These are phyloP conservation scores for Fragilaria crotonensis DNA, from an alignment of 108 stramenopile species.

Conservation along the genomic window DNA sequence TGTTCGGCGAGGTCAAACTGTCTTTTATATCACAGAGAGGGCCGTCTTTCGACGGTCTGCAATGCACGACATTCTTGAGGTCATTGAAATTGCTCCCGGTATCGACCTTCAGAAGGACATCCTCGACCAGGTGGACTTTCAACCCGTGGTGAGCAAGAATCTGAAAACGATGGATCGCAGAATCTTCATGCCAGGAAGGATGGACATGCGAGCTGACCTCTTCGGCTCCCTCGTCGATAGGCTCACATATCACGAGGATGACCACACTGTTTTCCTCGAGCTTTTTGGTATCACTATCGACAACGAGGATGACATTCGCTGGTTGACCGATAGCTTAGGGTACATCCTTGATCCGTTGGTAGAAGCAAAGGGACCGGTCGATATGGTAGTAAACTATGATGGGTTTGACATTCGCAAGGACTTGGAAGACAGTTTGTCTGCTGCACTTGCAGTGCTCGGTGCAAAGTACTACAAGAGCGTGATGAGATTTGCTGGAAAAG, in stretches of 20 bases:
- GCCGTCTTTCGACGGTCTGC: constrained; percentile 66
- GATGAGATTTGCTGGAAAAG: constrained; percentile 45
- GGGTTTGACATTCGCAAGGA: constrained; percentile 39
- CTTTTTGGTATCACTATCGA: constrained; percentile 51
- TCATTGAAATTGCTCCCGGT: constrained; percentile 81
- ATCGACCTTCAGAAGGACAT: constrained; percentile 72
- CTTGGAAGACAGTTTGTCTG: constrained; percentile 35
- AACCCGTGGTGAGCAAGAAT: constrained; percentile 45
- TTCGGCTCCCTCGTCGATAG: constrained; percentile 49
- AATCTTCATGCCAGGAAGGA: constrained; percentile 46
- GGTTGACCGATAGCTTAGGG: constrained; percentile 32
- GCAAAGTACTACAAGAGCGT: constrained; percentile 37
- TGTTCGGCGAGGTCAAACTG: constrained; percentile 61
- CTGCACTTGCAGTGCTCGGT: constrained; percentile 12
- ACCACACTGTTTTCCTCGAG: constrained; percentile 52
- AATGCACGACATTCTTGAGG: constrained; percentile 43
- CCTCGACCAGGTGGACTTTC: constrained; percentile 71
- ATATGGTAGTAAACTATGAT: constrained; percentile 55
- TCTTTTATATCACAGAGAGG: constrained; percentile 71
- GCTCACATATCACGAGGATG: constrained; percentile 16
- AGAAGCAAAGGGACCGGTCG: constrained; percentile 25
- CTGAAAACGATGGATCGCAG: constrained; percentile 53
- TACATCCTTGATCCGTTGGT: constrained; percentile 30
- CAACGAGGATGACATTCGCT: constrained; percentile 40
- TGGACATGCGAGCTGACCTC: constrained; percentile 35